phyloP scores from a whole-genome alignment of 2,329 filamentous ascomycete genomes.

The Colletotrichum sp. region DNA sequence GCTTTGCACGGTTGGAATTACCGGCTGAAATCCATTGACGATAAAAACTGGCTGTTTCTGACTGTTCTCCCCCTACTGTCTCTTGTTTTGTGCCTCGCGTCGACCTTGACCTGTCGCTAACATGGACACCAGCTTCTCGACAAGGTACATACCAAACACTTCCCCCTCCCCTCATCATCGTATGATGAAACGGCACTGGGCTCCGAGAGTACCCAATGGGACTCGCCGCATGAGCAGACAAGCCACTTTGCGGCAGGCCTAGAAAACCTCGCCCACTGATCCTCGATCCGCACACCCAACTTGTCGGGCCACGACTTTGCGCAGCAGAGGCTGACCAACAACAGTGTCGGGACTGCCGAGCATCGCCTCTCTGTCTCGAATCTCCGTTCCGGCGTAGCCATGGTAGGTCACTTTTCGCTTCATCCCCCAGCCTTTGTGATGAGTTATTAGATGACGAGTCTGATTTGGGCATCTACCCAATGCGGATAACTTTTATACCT shows the following conservation, averaged over 20 bases:
- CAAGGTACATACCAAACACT: constrained; percentile 24
- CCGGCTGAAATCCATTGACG: constrained; percentile 85
- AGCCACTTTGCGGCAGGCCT: constrained; percentile 96
- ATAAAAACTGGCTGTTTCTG: constrained; percentile 89
- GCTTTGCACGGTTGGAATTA: constrained; percentile 88
- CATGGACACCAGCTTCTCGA: constrained; percentile 23
- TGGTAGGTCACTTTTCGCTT: constrained; percentile 21
- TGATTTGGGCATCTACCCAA: constrained; percentile 61
- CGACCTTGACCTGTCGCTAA: constrained; percentile 32
- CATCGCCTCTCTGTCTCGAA: background rate
- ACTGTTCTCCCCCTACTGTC: constrained; percentile 44
- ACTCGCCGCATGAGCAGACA: constrained; percentile 72
- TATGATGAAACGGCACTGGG: constrained; percentile 97
- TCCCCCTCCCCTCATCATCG: constrained; percentile 25
- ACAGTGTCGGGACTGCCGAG: background rate
- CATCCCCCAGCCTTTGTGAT: constrained; percentile 40
- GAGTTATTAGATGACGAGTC: constrained; percentile 66
- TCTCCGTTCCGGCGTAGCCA: background rate
- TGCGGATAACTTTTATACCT: constrained; percentile 60
- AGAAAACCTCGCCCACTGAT: constrained; percentile 99
- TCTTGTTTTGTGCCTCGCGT: background rate
- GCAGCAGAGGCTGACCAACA: background rate
- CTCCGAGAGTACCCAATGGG: constrained; percentile 70
- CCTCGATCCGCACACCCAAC: constrained; percentile 2
- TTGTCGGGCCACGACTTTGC: background rate